Conservation (phyloP, 768 basidiomycete species). For the Naganishia vaughanmartiniae region DNA sequence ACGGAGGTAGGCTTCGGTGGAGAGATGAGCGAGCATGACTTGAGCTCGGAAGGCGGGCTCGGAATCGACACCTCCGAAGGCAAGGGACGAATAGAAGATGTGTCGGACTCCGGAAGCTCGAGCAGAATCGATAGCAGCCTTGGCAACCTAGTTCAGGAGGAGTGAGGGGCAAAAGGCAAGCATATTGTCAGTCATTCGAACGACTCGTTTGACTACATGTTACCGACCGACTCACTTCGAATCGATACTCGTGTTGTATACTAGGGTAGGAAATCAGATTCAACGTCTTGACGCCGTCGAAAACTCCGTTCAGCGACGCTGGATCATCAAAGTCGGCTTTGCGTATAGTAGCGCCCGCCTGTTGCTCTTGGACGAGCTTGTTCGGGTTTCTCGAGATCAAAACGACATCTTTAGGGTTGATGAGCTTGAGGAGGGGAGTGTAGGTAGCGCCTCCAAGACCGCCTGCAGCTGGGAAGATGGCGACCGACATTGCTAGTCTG, state of each 20-base stretch:
- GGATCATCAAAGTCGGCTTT: constrained; percentile 28
- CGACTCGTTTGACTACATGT: too few species aligned
- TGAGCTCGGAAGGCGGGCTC: neutral
- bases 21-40: constrained; percentile 31
- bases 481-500: constrained; percentile 6
- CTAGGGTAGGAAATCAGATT: constrained; percentile 31
- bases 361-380: neutral
- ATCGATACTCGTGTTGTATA: constrained; percentile 29
- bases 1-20: constrained; percentile 26
- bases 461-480: constrained; percentile 35
- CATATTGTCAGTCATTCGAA: too few species aligned
- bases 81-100: constrained; percentile 36
- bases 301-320: constrained; percentile 14
- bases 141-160: constrained; percentile 32
- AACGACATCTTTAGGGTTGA: neutral
- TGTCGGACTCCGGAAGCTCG: constrained; percentile 26
- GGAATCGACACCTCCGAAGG: constrained; percentile 24
- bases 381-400: constrained; percentile 10
- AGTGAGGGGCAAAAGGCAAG: neutral
- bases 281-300: constrained; percentile 29
- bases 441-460: constrained; percentile 30
- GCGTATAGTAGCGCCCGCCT: constrained; percentile 10
- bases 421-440: constrained; percentile 5
- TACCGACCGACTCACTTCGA: constrained; percentile 27
- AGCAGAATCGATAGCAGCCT: constrained; percentile 34